Percentiles rank a stretch among this genome's conserved stretches.
phyloP scores from a whole-genome alignment of 2,329 filamentous ascomycete species.

The Pestalotiopsis sp. region DNA sequence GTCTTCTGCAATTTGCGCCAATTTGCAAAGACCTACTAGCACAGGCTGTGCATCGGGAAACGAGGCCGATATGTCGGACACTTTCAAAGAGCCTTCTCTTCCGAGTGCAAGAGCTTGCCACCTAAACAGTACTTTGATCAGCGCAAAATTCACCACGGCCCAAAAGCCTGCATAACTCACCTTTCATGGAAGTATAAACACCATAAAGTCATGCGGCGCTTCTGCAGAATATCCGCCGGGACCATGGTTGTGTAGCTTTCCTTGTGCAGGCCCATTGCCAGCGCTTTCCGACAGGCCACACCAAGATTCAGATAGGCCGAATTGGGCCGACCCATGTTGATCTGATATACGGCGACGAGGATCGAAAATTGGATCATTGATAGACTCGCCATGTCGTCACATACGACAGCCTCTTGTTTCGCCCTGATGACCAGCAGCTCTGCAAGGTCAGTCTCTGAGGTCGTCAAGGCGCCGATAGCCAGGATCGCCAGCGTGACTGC shows the following conservation, averaged over 20 bases:
- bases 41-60: conserved; percentile 23
- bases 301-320: conserved; percentile 31
- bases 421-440: conserved; percentile 27
- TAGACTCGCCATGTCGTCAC: conserved; percentile 33
- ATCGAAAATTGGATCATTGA: conserved; percentile 32
- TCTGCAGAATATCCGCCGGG: conserved; percentile 23
- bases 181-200: conserved; percentile 31
- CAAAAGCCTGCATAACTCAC: conserved; percentile 10
- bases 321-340: conserved; percentile 31
- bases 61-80: conserved; percentile 25
- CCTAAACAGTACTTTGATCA: not conserved
- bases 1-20: conserved; percentile 24
- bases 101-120: conserved; percentile 25
- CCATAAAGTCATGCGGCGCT: conserved; percentile 29
- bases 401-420: conserved; percentile 26
- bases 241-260: conserved; percentile 21
- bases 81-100: conserved; percentile 21
- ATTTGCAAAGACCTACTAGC: conserved; percentile 21
- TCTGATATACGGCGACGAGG: conserved; percentile 28
- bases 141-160: not conserved
- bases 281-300: conserved; percentile 28
- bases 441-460: conserved; percentile 25
- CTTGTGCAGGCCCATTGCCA: conserved; percentile 30
- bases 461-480: conserved; percentile 28
- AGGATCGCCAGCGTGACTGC: conserved; percentile 25